Conservation (phyloP, 2,329 filamentous ascomycete genomes). For the Colletotrichum magnum region DNA sequence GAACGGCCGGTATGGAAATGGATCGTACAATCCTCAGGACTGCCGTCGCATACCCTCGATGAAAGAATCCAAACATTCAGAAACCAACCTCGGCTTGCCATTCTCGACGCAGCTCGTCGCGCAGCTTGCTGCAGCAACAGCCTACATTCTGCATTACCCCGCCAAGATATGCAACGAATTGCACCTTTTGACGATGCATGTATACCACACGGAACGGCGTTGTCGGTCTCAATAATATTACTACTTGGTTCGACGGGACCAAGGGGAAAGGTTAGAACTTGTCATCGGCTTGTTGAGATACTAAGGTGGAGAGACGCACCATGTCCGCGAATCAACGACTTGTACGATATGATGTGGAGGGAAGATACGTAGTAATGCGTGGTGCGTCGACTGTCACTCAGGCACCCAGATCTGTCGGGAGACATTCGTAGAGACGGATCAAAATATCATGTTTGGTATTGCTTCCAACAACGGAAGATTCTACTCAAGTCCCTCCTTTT, state of each 20-base stretch:
- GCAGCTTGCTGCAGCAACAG: neutral
- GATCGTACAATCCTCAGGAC: no score
- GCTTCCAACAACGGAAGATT: constrained; percentile 10
- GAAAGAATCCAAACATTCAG: no score
- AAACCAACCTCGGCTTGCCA: neutral
- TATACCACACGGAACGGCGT: constrained; percentile 19
- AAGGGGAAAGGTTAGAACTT: constrained; percentile 1
- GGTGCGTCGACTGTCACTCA: no score
- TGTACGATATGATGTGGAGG: constrained; percentile 8
- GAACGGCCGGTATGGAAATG: neutral
- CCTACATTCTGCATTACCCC: neutral
- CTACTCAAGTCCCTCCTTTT: constrained; percentile 1
- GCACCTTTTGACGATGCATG: neutral
- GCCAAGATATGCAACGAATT: neutral
- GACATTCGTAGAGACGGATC: neutral
- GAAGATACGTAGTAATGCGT: neutral
- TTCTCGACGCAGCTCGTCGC: neutral
- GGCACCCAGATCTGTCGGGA: no score
- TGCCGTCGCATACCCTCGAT: neutral
- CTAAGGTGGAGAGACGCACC: neutral
- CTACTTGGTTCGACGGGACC: neutral
- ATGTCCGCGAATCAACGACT: neutral
- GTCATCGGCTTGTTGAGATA: neutral
- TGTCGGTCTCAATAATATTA: constrained; percentile 4
- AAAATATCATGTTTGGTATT: constrained; percentile 16